These are phyloP conservation scores for Plasmodium reichenowi DNA, from an alignment of 169 alveolate species.

Conservation along the genomic window DNA sequence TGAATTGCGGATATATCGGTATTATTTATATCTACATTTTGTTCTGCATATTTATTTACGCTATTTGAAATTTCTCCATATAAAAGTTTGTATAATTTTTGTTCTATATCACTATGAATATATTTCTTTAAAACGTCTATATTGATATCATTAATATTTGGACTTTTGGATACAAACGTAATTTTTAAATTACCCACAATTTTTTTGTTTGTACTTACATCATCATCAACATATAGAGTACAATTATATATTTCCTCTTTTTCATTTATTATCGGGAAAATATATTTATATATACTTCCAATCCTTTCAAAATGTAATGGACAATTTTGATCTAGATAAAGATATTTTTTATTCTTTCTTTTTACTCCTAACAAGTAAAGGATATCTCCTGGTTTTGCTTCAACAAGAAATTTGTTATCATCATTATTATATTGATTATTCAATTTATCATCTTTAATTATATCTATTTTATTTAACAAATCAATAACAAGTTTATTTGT, in stretches of 20 bases:
- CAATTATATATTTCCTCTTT: constrained; percentile 23
- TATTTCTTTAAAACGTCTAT: constrained; percentile 41
- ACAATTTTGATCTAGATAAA: constrained; percentile 30
- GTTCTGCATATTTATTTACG: constrained; percentile 2
- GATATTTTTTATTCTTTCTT: neutral
- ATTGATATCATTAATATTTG: constrained; percentile 20
- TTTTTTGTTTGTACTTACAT: constrained; percentile 2
- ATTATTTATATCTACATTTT: constrained; percentile 22
- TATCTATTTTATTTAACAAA: constrained; percentile 24
- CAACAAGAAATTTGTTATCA: neutral
- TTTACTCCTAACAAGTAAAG: constrained; percentile 37
- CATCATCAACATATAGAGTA: constrained; percentile 37
- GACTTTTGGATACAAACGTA: constrained; percentile 14
- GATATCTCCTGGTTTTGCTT: constrained; percentile 28
- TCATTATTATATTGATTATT: constrained; percentile 3
- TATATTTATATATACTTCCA: constrained; percentile 45
- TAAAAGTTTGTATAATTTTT: constrained; percentile 24
- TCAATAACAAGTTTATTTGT: constrained; percentile 23
- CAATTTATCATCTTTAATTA: constrained; percentile 21
- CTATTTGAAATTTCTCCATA: constrained; percentile 9
- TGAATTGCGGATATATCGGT: constrained; percentile 12
- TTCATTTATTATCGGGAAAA: constrained; percentile 46
- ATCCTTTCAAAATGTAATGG: constrained; percentile 36
- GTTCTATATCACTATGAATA: constrained; percentile 29
- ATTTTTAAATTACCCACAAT: constrained; percentile 19